Evolutionary conservation across 306 rosid species (phyloP).

Genomic region (Gastrolobium bilobum): DNA sequence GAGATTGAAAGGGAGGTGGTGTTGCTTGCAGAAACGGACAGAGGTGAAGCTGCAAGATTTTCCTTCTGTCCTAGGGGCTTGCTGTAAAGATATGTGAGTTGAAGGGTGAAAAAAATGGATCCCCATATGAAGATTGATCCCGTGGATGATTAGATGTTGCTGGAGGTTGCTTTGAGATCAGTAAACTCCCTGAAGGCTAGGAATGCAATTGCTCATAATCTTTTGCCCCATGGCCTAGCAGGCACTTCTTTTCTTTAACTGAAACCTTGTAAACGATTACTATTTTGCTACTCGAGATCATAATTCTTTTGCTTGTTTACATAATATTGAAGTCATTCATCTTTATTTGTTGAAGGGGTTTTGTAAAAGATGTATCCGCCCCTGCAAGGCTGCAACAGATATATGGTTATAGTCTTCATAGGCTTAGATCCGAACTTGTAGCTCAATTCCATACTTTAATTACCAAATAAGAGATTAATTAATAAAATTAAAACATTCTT

Average conservation of each 20-base stretch:
- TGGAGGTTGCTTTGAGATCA: slow-evolving; percentile 72
- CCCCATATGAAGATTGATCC: slow-evolving; percentile 64
- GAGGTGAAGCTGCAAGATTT: slow-evolving; percentile 93
- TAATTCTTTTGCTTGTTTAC: slow-evolving; percentile 54
- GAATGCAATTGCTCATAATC: slow-evolving; percentile 94
- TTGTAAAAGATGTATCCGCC: slow-evolving; percentile 56
- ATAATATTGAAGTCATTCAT: slow-evolving; percentile 46
- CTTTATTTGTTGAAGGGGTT: slow-evolving; percentile 61
- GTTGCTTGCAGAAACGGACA: slow-evolving; percentile 84
- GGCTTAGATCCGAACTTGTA: slow-evolving; percentile 49
- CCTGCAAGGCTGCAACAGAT: slow-evolving; percentile 39
- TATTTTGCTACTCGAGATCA: slow-evolving; percentile 11
- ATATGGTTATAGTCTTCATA: slow-evolving; percentile 50
- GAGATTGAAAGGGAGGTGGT: slow-evolving; percentile 88
- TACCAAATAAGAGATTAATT: slow-evolving; percentile 43
- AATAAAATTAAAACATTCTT: slow-evolving; percentile 48
- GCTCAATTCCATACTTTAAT: slow-evolving; percentile 47
- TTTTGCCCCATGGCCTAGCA: slow-evolving; percentile 94
- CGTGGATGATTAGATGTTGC: slow-evolving; percentile 83
- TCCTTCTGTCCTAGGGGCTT: slow-evolving; percentile 93
- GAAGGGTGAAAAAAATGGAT: slow-evolving; percentile 73
- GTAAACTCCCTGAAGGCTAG: slow-evolving; percentile 72
- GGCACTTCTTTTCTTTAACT: slow-evolving; percentile 80
- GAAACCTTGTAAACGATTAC: slow-evolving; percentile 23
- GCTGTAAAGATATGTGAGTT: slow-evolving; percentile 94